Evolutionary conservation across 2,329 filamentous ascomycete species (phyloP), one percentile per base, ranked within the genome.

Genomic region (Pyricularia grisea): DNA sequence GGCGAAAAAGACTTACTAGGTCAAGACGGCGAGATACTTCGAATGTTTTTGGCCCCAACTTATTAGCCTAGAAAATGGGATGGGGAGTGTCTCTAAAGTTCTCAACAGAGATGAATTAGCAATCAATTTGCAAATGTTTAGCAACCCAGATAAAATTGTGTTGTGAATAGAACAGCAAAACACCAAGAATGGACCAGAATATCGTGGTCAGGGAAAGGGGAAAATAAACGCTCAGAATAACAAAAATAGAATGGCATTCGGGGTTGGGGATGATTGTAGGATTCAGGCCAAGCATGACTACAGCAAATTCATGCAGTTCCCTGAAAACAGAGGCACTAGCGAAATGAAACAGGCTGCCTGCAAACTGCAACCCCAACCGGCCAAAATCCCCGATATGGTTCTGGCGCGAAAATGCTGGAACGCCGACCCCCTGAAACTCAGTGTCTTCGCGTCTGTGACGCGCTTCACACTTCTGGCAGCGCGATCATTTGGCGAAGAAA

Each of bases 341-440:
- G 76, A 73, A 80, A 78, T 79, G 76, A 76, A 75, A 75, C 75
- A 76, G 75, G 74, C 76, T 73, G 72, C 70, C 72, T 73, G 72
- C 72, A 72, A 69, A 61, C 67, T 67, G 68, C 69, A 65, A 69
- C 69, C 70, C 72, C 72, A 50, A 50, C 42, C 17, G 42, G 42
- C 17, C 17, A 50, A 50, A 50, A 50, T 50, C 42, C 17, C 42
- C 42, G 42, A 50, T 20, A 7, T 50, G 42, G 42, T 5, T 50
- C 42, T 50, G 7, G 42, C 42, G 42, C 42, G 42, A 17, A 17
- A 50, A 50, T 20, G 17, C 17, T n/a, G 20, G 42, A 50, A 50
- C 42, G 36, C 30, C 23, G 33, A 68, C 67, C 67, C 67, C 12
- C 61, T 68, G 67, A 68, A 68, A 65, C 58, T n/a, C 61, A 66